Base-by-base conservation (phyloP, 1,284 basidiomycete species). In the Stygiomarasmius scandens region DNA sequence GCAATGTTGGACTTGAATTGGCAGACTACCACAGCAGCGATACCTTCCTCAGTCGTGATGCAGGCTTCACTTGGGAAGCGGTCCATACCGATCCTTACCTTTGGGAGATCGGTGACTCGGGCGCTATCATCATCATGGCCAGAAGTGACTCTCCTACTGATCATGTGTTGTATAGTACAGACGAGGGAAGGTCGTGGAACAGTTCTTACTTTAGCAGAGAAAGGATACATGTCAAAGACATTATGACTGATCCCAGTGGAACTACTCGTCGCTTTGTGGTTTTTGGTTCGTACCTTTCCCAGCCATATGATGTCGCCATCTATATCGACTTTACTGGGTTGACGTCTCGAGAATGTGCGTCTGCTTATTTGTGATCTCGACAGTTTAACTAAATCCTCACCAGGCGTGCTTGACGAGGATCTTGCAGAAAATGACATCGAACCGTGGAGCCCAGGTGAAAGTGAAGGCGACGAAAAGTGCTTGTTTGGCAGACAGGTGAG, bases 81-180 rank as follows among this genome's bases (percentile, higher is more conserved):
- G 91, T 99, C 2, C 94, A 95, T 77, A 99, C 99, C 71, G 96
- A 97, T 65, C 95, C 97, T 0, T 92, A 98, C 70, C 82, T 97
- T 54, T 99, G 95, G 95, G 95, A 97, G 69, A 98, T 95, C 67
- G 96, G 96, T 38, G 97, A 99, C 74, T 96, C 94, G 1, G 96
- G 97, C 8, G 95, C 95, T 0, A 83, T 99, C 59, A 81, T 99
- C 36, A 78, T 99, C 61, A 89, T 99, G 74, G 95, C 87, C 55
- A 97, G 98, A 71, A 96, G 99, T 72, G 95, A 98, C 70, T 90
- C 90, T 58, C 84, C 95, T 0, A 96, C 93, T 1, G 92, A 98
- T 68, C 88, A 91, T 63, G 84, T 98, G 38, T 72, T 95, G 61
- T 98, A 90, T 75, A 93, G 92, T 49, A 90, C 88, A 4, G 87